Evolutionary conservation across 2,329 filamentous ascomycete species (phyloP).

Genomic region (Peltaster fructicola): DNA sequence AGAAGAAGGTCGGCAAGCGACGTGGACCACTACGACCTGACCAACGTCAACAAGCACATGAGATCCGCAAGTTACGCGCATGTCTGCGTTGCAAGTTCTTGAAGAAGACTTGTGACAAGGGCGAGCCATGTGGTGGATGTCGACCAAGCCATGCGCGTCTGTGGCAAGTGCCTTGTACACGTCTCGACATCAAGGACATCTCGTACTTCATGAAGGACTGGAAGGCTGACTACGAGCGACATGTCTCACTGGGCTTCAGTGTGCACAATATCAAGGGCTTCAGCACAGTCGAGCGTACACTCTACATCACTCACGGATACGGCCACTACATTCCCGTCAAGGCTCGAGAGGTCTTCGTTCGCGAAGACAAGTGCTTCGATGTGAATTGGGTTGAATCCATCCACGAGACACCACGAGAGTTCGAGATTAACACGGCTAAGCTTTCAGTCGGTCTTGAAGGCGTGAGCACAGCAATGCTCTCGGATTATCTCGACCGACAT

Average conservation of each 20-base stretch:
- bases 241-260: slow-evolving; percentile 71
- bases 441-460: slow-evolving; percentile 81
- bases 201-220: slow-evolving; percentile 98
- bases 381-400: slow-evolving; percentile 84
- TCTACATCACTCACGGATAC: slow-evolving; percentile 95
- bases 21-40: slow-evolving; percentile 81
- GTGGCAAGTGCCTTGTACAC: slow-evolving; percentile 95
- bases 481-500: slow-evolving; percentile 88
- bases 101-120: slow-evolving; percentile 98
- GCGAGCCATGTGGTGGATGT: slow-evolving; percentile 87
- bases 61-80: slow-evolving; percentile 86
- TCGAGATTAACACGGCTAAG: slow-evolving; percentile 73
- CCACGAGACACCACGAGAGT: slow-evolving; percentile 57
- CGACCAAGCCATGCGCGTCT: slow-evolving; percentile 87
- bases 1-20: slow-evolving; percentile 86
- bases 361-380: slow-evolving; percentile 80
- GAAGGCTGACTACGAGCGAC: slow-evolving; percentile 91
- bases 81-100: slow-evolving; percentile 95
- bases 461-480: slow-evolving; percentile 61
- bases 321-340: slow-evolving; percentile 83
- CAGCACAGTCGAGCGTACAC: slow-evolving; percentile 40
- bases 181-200: slow-evolving; percentile 97
- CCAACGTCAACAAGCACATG: slow-evolving; percentile 88
- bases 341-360: slow-evolving; percentile 83
- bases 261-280: slow-evolving; percentile 90